Conservation (phyloP, 2,329 filamentous ascomycete genomes). For the Xylariaceae sp. region DNA sequence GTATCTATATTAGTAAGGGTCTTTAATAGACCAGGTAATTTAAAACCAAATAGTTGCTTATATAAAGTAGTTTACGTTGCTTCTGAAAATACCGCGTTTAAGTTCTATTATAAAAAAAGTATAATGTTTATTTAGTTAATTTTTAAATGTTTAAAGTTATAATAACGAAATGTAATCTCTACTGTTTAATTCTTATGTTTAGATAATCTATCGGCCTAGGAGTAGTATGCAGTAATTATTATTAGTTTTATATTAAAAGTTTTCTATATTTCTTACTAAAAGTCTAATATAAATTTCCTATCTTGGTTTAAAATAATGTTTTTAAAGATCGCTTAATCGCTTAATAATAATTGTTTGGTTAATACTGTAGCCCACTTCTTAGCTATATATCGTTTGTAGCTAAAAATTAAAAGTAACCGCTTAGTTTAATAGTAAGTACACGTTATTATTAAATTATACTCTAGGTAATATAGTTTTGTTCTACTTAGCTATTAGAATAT, state of each 20-base stretch:
- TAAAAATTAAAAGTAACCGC: background rate
- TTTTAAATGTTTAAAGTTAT: background rate
- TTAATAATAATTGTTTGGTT: too few relatives aligned
- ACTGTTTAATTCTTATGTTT: background rate
- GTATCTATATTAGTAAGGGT: too few relatives aligned
- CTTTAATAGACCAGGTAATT: too few relatives aligned
- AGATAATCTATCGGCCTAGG: background rate
- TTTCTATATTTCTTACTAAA: background rate
- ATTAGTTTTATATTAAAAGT: background rate
- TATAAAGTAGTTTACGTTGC: too few relatives aligned
- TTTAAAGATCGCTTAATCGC: background rate
- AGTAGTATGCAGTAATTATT: background rate
- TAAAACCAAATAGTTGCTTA: too few relatives aligned
- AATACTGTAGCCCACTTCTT: background rate
- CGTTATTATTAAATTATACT: background rate
- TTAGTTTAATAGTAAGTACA: background rate
- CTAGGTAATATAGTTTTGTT: background rate
- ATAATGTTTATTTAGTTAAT: background rate
- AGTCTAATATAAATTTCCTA: background rate
- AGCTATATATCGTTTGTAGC: background rate
- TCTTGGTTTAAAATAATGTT: background rate
- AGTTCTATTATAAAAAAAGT: too few relatives aligned
- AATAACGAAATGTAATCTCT: background rate
- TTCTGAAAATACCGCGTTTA: too few relatives aligned
- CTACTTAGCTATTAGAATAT: background rate